Evolutionary conservation across 805 yeast genomes (phyloP), one percentile per base, ranked within the genome.

Genomic region (Millerago galiae): DNA sequence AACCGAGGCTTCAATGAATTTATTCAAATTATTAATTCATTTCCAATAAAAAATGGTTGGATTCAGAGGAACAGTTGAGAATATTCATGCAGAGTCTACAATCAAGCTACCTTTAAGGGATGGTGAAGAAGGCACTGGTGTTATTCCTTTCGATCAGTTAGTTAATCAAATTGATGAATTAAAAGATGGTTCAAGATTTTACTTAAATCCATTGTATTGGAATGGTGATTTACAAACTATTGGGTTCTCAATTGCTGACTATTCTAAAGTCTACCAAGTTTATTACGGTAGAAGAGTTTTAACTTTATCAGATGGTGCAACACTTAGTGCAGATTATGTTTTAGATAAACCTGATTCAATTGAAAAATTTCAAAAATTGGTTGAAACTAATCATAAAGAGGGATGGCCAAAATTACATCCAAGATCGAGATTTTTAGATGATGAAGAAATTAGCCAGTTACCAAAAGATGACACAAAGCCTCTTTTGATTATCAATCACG

Each of bases 191-290:
- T 58, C 77, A 32, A 69, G 68, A 51, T 71, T 81, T 51, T 63
- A 75, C 59, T 65, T 82, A 57, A 74, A 77, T 47, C 93, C 93
- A 8, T 61, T 74, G 3, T 59, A 83, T 25, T 77, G 77, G 59
- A 79, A 79, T 46, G 96, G 96, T 18, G 73, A 82, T 43, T 62
- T 86, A 24, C 96, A 90, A 61, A 88, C 96, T 2, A 56, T 83
- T 58, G 80, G 77, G 55, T 77, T 90, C 36, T 42, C 52, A n/a
- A 74, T 81, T 2, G 61, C 70, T 17, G 71, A 71, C 43, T 72
- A 73, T 44, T 66, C 75, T n/a, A 64, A 66, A 34, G 60, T 61
- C 25, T 82, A 81, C 48, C 63, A 65, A 34, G 74, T 85, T 2
- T 77, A 77, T 59, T 90, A 88, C 50, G 95, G 95, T 2, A 72